phyloP scores from a whole-genome alignment of 805 yeast species.

The Torulaspora delbrueckii region DNA sequence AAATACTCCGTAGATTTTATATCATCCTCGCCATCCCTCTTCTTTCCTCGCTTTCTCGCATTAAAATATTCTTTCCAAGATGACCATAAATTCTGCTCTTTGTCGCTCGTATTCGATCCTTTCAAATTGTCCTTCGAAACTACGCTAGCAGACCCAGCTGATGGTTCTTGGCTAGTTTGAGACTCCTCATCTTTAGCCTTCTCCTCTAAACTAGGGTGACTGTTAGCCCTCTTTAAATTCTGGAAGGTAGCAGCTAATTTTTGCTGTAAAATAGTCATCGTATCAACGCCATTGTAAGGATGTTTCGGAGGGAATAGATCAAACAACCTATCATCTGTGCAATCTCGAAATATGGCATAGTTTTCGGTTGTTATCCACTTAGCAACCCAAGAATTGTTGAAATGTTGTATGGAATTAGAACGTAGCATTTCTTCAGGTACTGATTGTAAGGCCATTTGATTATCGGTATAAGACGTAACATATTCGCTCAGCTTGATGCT shows the following conservation, averaged over 20 bases:
- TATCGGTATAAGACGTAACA: conserved; percentile 36
- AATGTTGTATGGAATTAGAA: conserved; percentile 38
- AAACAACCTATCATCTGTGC: conserved; percentile 67
- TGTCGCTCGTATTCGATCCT: background rate
- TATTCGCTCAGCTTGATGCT: conserved; percentile 66
- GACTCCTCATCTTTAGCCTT: conserved; percentile 3
- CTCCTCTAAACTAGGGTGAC: conserved; percentile 2
- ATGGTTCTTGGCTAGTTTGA: conserved; percentile 2
- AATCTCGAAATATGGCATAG: conserved; percentile 47
- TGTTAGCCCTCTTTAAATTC: conserved; percentile 26
- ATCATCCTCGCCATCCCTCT: conserved; percentile 5
- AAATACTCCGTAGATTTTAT: conserved; percentile 13
- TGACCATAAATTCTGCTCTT: conserved; percentile 21
- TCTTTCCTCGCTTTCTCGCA: conserved; percentile 15
- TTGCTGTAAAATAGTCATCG: conserved; percentile 29
- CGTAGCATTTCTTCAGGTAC: conserved; percentile 28
- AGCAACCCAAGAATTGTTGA: conserved; percentile 43
- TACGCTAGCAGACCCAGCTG: background rate
- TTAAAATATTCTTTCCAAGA: conserved; percentile 30
- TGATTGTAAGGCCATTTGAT: conserved; percentile 36
- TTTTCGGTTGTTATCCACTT: conserved; percentile 54
- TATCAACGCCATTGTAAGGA: conserved; percentile 29
- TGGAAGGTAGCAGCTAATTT: conserved; percentile 32
- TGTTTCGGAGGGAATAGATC: conserved; percentile 52
- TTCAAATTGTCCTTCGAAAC: conserved; percentile 2